A percentile compares a stretch with the other conserved stretches of the same genome.
These are phyloP conservation scores for Colletotrichum sp. DNA, from an alignment of 2,329 filamentous ascomycete species.

Conservation along the genomic window DNA sequence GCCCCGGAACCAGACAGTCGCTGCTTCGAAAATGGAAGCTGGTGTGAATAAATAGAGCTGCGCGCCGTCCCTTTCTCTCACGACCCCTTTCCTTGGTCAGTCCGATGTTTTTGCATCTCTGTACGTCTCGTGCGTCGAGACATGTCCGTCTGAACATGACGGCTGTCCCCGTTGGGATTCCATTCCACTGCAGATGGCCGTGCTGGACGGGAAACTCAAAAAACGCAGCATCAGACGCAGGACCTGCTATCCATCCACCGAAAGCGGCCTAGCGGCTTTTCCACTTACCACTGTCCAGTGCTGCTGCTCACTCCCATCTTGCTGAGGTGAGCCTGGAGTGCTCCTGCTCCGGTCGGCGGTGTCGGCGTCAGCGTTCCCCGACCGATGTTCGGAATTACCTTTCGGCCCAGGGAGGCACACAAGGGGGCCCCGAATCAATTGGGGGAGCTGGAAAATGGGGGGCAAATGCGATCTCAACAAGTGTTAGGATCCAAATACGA, in stretches of 20 bases:
- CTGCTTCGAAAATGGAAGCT: not conserved
- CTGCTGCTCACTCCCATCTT: not conserved
- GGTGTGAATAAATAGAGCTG: not conserved
- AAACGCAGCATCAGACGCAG: not conserved
- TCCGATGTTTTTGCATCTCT: not conserved
- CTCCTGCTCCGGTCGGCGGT: not conserved
- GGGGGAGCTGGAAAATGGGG: not conserved
- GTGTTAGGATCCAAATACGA: constrained; percentile 1
- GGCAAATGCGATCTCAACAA: not conserved
- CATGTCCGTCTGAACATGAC: not conserved
- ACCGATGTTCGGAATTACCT: constrained; percentile 3
- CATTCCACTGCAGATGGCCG: not conserved
- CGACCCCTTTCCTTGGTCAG: not conserved
- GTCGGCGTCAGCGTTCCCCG: constrained; percentile 7
- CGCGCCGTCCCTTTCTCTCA: not conserved
- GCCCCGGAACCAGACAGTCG: not conserved
- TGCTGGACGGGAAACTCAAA: not conserved
- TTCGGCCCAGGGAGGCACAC: not conserved
- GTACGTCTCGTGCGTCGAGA: not conserved
- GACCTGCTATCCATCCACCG: not conserved
- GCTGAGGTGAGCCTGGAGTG: not conserved
- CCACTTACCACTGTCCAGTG: not conserved
- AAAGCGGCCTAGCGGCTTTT: not conserved
- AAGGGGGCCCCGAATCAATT: not conserved
- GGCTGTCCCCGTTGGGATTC: not conserved